Conservation (phyloP, 2,329 filamentous ascomycete genomes). For the Arthrobotrys iridis region DNA sequence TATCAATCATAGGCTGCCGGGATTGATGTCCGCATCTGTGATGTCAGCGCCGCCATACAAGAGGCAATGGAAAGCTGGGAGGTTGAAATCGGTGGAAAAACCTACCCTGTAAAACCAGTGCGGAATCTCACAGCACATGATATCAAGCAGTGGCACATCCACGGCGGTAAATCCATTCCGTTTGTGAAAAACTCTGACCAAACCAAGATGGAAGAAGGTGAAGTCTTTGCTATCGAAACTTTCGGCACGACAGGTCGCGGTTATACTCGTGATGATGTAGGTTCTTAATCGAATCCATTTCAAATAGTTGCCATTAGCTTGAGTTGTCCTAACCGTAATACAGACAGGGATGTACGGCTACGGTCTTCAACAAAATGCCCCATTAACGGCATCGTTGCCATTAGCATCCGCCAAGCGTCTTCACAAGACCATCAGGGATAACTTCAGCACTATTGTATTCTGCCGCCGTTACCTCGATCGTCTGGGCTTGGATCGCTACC, state of each 20-base stretch:
- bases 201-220: conserved; percentile 97
- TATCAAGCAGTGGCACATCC: conserved; percentile 89
- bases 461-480: conserved; percentile 90
- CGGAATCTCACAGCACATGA: conserved; percentile 84
- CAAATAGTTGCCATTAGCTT: no score
- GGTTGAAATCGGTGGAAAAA: conserved; percentile 81
- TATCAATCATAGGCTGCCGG: conserved; percentile 73
- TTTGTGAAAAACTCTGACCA: conserved; percentile 84
- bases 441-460: conserved; percentile 94
- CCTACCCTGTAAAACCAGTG: conserved; percentile 83
- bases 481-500: conserved; percentile 92
- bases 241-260: conserved; percentile 91
- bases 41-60: conserved; percentile 84
- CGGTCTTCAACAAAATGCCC: conserved; percentile 71
- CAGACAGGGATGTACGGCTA: conserved; percentile 87
- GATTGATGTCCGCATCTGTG: conserved; percentile 87
- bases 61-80: conserved; percentile 95
- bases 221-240: conserved; percentile 93
- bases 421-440: conserved; percentile 86
- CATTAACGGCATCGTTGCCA: conserved; percentile 72
- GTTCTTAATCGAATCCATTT: conserved; percentile 58
- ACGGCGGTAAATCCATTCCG: conserved; percentile 90
- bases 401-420: conserved; percentile 81
- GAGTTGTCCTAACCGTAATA: conserved; percentile 2
- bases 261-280: conserved; percentile 83